phyloP scores from a whole-genome alignment of 805 yeast genomes.

The Kregervanrija fluxuum region DNA sequence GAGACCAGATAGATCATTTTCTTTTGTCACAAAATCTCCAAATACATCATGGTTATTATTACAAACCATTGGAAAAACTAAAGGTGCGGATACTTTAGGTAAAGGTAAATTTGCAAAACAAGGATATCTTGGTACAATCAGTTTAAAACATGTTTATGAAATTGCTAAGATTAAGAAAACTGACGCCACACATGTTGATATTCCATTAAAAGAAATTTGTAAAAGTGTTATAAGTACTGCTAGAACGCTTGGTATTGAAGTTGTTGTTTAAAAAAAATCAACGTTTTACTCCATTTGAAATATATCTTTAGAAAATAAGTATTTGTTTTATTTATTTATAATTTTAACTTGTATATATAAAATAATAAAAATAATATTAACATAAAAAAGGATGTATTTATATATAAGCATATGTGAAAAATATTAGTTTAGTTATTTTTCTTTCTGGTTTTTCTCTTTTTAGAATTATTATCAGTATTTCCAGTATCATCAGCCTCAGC shows the following conservation, averaged over 20 bases:
- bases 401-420: background rate
- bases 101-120: slow-evolving; percentile 46
- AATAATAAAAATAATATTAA: background rate
- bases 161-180: slow-evolving; percentile 89
- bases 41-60: slow-evolving; percentile 81
- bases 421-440: background rate
- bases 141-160: slow-evolving; percentile 88
- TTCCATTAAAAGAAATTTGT: slow-evolving; percentile 67
- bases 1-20: slow-evolving; percentile 86
- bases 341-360: slow-evolving; percentile 3
- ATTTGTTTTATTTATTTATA: too few relatives aligned
- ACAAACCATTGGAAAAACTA: slow-evolving; percentile 71
- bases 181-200: slow-evolving; percentile 67
- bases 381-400: background rate
- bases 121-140: slow-evolving; percentile 32
- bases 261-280: slow-evolving; percentile 44
- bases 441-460: background rate
- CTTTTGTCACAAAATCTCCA: slow-evolving; percentile 84
- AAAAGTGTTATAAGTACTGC: slow-evolving; percentile 86
- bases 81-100: slow-evolving; percentile 71
- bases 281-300: background rate
- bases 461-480: background rate
- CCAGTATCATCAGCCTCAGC: background rate
- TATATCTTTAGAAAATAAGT: background rate
- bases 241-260: slow-evolving; percentile 79